phyloP scores from a whole-genome alignment of 2,329 filamentous ascomycete genomes.

The Madurella mycetomatis region DNA sequence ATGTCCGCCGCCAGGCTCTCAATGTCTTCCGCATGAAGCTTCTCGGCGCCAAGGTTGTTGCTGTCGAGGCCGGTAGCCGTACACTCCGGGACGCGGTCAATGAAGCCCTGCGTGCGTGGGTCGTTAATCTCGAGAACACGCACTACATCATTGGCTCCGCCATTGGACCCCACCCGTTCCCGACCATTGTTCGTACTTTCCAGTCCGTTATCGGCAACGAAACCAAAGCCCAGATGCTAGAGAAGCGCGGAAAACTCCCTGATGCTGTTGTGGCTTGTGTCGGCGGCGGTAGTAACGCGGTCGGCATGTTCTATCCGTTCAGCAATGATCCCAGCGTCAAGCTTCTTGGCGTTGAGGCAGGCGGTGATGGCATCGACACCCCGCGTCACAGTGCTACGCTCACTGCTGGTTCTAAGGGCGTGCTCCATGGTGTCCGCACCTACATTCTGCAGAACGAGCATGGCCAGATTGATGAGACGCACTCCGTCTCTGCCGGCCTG shows the following conservation, averaged over 20 bases:
- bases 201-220: constrained; percentile 94
- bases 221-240: constrained; percentile 86
- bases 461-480: constrained; percentile 90
- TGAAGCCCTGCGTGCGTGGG: constrained; percentile 91
- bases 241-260: constrained; percentile 80
- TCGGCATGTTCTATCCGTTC: constrained; percentile 98
- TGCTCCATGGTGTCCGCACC: constrained; percentile 91
- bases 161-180: constrained; percentile 96
- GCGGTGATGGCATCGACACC: constrained; percentile 88
- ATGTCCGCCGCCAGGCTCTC: constrained; percentile 89
- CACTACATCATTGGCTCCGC: constrained; percentile 98
- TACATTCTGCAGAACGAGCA: constrained; percentile 91
- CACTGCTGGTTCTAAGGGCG: constrained; percentile 79
- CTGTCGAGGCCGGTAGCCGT: constrained; percentile 84
- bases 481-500: constrained; percentile 92
- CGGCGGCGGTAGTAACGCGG: constrained; percentile 89
- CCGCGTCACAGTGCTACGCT: constrained; percentile 82
- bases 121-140: constrained; percentile 84
- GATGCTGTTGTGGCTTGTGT: constrained; percentile 97
- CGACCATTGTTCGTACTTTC: constrained; percentile 95
- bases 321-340: constrained; percentile 78
- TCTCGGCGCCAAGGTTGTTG: constrained; percentile 85
- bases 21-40: constrained; percentile 99
- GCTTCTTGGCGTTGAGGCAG: constrained; percentile 89
- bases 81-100: constrained; percentile 88